Base-by-base conservation (phyloP, 192 early-diverging fungal genomes). In the Chytriomyces hyalinus region DNA sequence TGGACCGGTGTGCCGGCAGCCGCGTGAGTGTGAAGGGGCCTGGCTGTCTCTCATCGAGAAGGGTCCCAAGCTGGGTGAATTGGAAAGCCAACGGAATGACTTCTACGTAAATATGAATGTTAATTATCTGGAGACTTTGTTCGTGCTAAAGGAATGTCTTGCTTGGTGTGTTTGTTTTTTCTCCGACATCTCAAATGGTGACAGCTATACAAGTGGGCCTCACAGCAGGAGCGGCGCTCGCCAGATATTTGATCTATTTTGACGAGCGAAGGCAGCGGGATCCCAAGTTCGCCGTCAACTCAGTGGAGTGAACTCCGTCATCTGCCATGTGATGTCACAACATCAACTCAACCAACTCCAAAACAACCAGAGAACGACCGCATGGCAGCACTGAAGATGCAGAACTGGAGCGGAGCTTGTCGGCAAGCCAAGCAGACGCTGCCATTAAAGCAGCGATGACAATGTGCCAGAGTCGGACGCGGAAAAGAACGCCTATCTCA, bases 211-310 rank as follows among this genome's bases (percentile, higher is more conserved):
- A 36, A 36, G 28, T 2, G 28, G 28, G 28, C 2, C 28, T 36
- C 28, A 2, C 28, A 36, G 28, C 28, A 36, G 28, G 28, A 36
- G 28, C 28, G 28, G 28, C 28, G 28, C 28, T 36, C 28, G 28
- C 28, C 2, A 2, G 28, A 36, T 36, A 36, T 36, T 36, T 36
- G 28, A 36, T 36, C 28, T 36, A 96, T 83, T 98, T 98, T 87
- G 97, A 98, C 83, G 89, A 96, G 70, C 91, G 94, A 80, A 80
- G 97, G 63, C 89, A 92, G 66, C 92, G 86, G 79, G 93, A 96
- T 80, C 93, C 92, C 62, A 81, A 87, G 45, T 96, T 84, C 84
- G 95, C 70, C 64, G 13, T 65, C n/a, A n/a, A 65, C 64, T 36
- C n/a, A 15, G 26, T 65, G 20, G 20, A 15, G 13, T 13, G 64